Conservation (phyloP, 257 asterid genomes). For the Penstemon newberryi region DNA sequence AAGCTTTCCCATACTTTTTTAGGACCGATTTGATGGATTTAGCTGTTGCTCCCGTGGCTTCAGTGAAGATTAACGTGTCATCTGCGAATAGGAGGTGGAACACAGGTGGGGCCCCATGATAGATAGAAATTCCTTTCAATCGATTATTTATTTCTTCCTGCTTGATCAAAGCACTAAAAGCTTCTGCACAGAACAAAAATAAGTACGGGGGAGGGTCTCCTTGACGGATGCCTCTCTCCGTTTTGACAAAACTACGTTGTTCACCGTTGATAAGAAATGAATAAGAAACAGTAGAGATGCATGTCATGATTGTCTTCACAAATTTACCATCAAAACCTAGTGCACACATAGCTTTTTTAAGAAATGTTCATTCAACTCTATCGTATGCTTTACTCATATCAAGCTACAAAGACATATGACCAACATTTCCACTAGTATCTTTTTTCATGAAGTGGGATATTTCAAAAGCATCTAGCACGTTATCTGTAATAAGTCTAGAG, state of each 20-base stretch:
- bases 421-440: too few relatives aligned
- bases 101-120: background rate
- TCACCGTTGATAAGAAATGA: background rate
- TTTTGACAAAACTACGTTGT: background rate
- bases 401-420: background rate
- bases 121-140: background rate
- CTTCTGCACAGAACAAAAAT: background rate
- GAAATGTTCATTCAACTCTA: background rate
- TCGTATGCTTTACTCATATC: background rate
- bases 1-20: background rate
- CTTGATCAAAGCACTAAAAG: background rate
- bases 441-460: too few relatives aligned
- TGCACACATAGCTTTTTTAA: background rate
- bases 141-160: background rate
- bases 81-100: background rate
- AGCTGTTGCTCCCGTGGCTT: background rate
- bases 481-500: too few relatives aligned
- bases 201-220: slow-evolving; percentile 2
- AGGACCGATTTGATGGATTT: background rate
- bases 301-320: background rate
- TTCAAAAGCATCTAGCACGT: too few relatives aligned
- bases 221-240: background rate
- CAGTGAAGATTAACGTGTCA: background rate
- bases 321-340: background rate
- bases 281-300: background rate